Evolutionary conservation across 495 filamentous ascomycete genomes (phyloP), one percentile per base, ranked within the genome.

Genomic region (Paragyromitra xinjiangensis): DNA sequence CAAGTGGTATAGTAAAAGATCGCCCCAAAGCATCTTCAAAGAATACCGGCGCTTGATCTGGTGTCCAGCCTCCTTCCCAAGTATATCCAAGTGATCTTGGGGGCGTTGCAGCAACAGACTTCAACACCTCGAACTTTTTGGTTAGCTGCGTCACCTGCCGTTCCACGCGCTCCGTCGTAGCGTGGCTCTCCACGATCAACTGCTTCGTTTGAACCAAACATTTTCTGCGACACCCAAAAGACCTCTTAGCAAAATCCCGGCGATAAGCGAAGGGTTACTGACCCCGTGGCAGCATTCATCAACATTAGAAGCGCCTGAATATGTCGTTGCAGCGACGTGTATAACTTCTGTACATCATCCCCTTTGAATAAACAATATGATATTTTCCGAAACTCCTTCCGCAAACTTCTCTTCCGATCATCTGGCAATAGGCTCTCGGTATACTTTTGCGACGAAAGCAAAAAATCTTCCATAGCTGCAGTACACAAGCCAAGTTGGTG

Each of bases 291-390:
- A 16, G 44, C 64, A 53, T 66, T 51, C 6, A 26, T 53, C 11
- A 66, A 34, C 44, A 66, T 66, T 34, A 53, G 6, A 37, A 66
- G 53, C 5, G 64, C 64, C 26, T 66, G 64, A 19, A 66, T 50
- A 66, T 66, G 64, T 5, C 45, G 11, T 37, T 51, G 45, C 45
- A 66, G n/a, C 14, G 44, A 53, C 26, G 24, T 26, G 4, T 66
- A 19, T 11, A 66, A 16, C 16, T 39, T 66, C 26, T 66, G 64
- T n/a, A 66, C 64, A 37, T 66, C 64, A 26, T 66, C 45, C 12
- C 53, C 29, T 51, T 34, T 37, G 29, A 66, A 66, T 37, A 51
- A 11, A 22, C 34, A 64, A 12, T 29, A 66, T 16, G 64, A 16
- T 37, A 51, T 37, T 26, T 66, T 66, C 4, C 64, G 3, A n/a